Percentiles rank a stretch among this genome's conserved stretches.
phyloP scores from a whole-genome alignment of 306 rosid genomes.

The Casuarina glauca region DNA sequence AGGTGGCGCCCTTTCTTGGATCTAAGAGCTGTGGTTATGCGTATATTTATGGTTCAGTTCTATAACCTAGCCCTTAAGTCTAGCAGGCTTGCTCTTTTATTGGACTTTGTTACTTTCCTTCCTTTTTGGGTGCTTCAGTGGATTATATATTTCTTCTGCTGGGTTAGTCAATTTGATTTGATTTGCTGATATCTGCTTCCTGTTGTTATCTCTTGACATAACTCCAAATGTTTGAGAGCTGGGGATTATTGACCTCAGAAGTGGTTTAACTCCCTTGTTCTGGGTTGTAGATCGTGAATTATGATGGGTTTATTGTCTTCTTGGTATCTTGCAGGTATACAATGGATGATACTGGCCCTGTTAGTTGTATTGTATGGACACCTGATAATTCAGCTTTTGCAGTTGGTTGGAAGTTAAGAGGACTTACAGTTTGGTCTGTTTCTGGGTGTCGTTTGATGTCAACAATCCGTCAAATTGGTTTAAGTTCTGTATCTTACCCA shows the following conservation, averaged over 20 bases:
- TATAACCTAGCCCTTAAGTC: not conserved
- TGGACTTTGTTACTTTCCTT: not conserved
- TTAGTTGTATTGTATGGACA: conserved; percentile 94
- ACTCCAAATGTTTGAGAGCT: not conserved
- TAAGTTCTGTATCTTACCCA: conserved; percentile 90
- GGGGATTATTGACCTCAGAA: not conserved
- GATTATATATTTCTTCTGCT: not conserved
- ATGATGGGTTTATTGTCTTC: not conserved
- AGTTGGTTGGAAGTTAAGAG: conserved; percentile 96
- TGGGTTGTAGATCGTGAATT: conserved; percentile 28
- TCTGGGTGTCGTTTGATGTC: conserved; percentile 99
- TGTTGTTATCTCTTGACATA: not conserved
- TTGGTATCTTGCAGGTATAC: conserved; percentile 71
- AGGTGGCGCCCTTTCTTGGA: not conserved
- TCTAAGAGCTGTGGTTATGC: not conserved
- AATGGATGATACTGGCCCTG: conserved; percentile 91
- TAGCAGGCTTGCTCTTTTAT: not conserved
- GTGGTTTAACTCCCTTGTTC: not conserved
- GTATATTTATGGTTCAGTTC: not conserved
- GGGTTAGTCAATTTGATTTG: conserved; percentile 2
- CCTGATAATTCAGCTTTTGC: conserved; percentile 98
- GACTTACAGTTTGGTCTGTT: conserved; percentile 95
- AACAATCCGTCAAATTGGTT: conserved; percentile 84
- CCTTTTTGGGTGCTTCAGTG: not conserved
- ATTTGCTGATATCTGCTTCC: not conserved